Base-by-base conservation (phyloP, 257 asterid genomes). In the Primulina eburnea region DNA sequence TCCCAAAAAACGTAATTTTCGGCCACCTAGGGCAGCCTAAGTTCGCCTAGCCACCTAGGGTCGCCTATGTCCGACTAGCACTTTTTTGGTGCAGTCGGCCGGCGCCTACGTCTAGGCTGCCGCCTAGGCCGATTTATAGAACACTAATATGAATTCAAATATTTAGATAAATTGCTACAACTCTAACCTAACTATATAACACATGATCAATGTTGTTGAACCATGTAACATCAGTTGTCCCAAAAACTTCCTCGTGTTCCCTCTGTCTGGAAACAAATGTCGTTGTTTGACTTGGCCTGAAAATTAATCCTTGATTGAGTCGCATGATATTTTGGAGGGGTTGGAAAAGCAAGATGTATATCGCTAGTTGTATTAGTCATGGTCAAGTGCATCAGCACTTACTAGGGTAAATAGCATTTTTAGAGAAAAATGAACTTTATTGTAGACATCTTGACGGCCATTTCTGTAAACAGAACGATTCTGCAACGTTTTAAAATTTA, bases 211-310 rank as follows among this genome's bases (percentile, higher is more conserved):
- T 18, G 76, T 35, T 34, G 32, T 37, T 56, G 21, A 55, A 28
- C 60, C 58, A 38, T 50, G 67, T 61, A 62, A 34, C 43, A 53
- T 40, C 30, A 37, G 56, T 55, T 55, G 40, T 63, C 58, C 35
- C 56, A 58, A 32, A 60, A 30, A 40, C 69, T 6, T 61, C 67
- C 29, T 32, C 29, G 63, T 47, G 59, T 50, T 69, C 69, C 68
- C 30, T 62, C 26, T 53, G 24, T 32, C 29, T 20, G 40, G 70
- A 34, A 64, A 55, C 58, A 33, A 63, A 47, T 60, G 47, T n/a
- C 62, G 50, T 67, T 70, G 65, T 33, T 59, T 58, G 65, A 30
- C 56, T 79, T 76, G 60, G 21, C 40, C 67, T 35, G 53, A 43
- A 40, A 43, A 43, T 43, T 43, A 43, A 12, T 11, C 53, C 53